A percentile compares a stretch with the other conserved stretches of the same genome.
phyloP scores from a whole-genome alignment of 1,284 basidiomycete species.

The Fomitopsis betulina region DNA sequence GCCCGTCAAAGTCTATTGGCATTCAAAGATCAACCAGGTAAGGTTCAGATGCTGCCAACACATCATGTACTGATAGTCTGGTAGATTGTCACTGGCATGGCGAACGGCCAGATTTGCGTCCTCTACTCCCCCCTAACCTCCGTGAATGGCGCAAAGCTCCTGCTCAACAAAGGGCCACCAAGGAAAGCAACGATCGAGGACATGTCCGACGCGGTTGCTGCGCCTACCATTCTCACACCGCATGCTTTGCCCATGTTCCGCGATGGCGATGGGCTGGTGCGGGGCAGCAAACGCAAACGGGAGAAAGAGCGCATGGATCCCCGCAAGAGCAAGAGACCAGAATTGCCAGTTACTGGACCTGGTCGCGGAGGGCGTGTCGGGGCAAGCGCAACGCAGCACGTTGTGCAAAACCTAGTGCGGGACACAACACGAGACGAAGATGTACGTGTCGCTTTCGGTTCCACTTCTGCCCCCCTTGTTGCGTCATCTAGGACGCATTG shows the following conservation, averaged over 20 bases:
- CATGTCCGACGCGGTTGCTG: conserved; percentile 78
- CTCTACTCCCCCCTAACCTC: conserved; percentile 88
- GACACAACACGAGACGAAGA: conserved; percentile 89
- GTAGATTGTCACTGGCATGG: conserved; percentile 81
- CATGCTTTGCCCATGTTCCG: conserved; percentile 87
- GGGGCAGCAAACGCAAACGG: conserved; percentile 78
- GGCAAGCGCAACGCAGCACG: conserved; percentile 90
- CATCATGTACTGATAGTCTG: not conserved
- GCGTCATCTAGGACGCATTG: conserved; percentile 12
- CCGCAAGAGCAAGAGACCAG: conserved; percentile 85
- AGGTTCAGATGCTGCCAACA: conserved; percentile 18
- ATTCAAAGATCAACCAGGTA: conserved; percentile 96
- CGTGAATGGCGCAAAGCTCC: conserved; percentile 86
- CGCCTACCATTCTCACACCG: conserved; percentile 83
- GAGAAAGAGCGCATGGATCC: conserved; percentile 88
- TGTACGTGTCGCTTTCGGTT: conserved; percentile 52
- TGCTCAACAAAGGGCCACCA: conserved; percentile 73
- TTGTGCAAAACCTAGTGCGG: conserved; percentile 89
- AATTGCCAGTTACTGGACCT: conserved; percentile 87
- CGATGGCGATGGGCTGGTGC: conserved; percentile 64
- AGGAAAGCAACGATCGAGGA: conserved; percentile 76
- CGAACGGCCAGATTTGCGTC: conserved; percentile 86
- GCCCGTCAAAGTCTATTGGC: conserved; percentile 89
- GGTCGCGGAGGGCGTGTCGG: conserved; percentile 93
- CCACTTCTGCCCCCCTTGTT: conserved; percentile 6